Conservation (phyloP, 495 filamentous ascomycete species). For the Penicillium herquei region DNA sequence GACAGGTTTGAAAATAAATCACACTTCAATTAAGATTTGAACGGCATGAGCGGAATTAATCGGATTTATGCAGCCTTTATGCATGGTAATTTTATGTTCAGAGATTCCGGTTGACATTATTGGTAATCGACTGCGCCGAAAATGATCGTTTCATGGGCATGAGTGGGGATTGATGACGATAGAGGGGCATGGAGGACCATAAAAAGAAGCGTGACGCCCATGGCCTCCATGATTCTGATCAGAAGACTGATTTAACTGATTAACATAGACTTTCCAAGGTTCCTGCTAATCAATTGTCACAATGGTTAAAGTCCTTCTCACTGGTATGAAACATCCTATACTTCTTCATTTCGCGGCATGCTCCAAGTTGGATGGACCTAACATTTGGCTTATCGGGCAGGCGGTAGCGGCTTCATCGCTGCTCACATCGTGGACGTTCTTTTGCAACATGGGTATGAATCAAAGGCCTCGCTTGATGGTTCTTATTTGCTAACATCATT, state of each 20-base stretch:
- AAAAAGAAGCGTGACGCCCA: constrained; percentile 10
- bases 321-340: constrained; percentile 26
- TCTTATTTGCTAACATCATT: constrained; percentile 3
- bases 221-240: constrained; percentile 3
- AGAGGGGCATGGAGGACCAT: constrained; percentile 20
- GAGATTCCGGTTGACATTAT: constrained; percentile 2
- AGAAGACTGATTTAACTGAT: no score
- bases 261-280: no score
- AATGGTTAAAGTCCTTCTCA: constrained; percentile 45
- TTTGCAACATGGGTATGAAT: constrained; percentile 53
- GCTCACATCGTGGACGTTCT: constrained; percentile 79
- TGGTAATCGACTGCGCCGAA: constrained; percentile 18
- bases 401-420: constrained; percentile 71
- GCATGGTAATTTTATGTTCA: not conserved
- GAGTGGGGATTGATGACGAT: constrained; percentile 28
- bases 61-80: not conserved
- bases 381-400: constrained; percentile 27
- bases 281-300: constrained; percentile 7
- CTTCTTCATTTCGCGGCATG: not conserved
- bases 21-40: no score
- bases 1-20: no score
- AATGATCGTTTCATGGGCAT: constrained; percentile 3
- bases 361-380: not conserved
- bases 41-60: not conserved
- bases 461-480: not conserved